Percentiles rank a stretch among this genome's conserved stretches.
Conservation (phyloP, 345 rosid genomes). For the Iberis pinnata region DNA sequence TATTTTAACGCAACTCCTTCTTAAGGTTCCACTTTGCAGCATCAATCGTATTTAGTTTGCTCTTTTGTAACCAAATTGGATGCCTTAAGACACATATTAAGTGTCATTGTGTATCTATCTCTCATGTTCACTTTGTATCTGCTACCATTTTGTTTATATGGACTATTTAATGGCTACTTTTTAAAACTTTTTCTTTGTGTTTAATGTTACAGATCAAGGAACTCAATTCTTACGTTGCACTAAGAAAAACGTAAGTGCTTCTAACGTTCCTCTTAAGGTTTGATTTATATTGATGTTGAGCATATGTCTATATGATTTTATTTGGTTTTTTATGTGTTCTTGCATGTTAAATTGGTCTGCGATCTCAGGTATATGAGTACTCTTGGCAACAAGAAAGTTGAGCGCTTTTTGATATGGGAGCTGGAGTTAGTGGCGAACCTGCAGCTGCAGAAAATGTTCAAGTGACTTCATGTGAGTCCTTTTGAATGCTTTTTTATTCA, state of each 20-base stretch:
- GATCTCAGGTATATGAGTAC: constrained; percentile 58
- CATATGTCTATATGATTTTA: no score
- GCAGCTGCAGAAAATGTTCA: constrained; percentile 67
- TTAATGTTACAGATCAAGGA: constrained; percentile 67
- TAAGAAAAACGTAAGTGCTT: constrained; percentile 77
- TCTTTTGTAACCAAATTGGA: no score
- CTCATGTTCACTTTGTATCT: no score
- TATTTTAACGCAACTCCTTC: neutral
- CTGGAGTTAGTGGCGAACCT: constrained; percentile 69
- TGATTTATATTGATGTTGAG: no score
- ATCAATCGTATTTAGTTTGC: neutral
- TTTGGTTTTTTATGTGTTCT: neutral
- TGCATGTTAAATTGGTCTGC: constrained; percentile 19
- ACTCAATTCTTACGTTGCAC: constrained; percentile 79
- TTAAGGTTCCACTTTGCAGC: neutral
- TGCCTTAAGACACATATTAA: no score
- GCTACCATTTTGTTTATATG: no score
- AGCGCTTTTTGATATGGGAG: constrained; percentile 76
- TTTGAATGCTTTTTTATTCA: neutral
- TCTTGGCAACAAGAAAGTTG: constrained; percentile 76
- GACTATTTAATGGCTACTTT: neutral
- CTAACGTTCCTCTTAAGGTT: neutral
- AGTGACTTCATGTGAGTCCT: constrained; percentile 71
- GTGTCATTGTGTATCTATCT: no score
- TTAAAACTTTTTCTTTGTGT: constrained; percentile 11